These are phyloP conservation scores for Ascocoryne sarcoides DNA, from an alignment of 2,329 filamentous ascomycete genomes.

Conservation along the genomic window DNA sequence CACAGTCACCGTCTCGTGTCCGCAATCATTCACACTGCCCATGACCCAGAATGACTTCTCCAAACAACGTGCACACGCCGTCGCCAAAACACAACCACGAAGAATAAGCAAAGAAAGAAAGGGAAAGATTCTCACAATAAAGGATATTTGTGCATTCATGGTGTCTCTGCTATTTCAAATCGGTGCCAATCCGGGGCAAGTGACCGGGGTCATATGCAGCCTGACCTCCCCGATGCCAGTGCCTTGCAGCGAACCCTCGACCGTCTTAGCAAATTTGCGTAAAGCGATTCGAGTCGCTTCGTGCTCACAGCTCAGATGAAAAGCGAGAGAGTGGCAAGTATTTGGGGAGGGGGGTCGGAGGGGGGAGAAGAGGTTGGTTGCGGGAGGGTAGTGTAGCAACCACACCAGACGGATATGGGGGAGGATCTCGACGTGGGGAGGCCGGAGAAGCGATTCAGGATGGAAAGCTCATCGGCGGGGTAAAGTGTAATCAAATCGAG, in stretches of 20 bases:
- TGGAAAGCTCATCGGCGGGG: background rate
- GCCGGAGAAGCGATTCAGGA: conserved; percentile 3
- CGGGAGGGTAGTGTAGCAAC: conserved; percentile 1
- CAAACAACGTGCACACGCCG: background rate
- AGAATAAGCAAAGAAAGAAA: background rate
- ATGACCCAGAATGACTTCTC: background rate
- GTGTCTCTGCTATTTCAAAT: conserved; percentile 20
- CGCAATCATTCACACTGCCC: background rate
- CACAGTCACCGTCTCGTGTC: background rate
- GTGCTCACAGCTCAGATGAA: background rate
- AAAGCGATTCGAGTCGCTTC: conserved; percentile 1
- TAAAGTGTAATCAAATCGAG: too few relatives aligned
- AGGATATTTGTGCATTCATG: conserved; percentile 51
- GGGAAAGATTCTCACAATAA: conserved; percentile 39
- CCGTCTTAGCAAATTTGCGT: conserved; percentile 6
- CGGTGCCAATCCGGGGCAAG: conserved; percentile 12
- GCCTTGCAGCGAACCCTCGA: conserved; percentile 26
- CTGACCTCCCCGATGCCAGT: conserved; percentile 18
- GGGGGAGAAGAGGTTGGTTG: background rate
- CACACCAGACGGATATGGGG: too few relatives aligned
- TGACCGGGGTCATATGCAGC: conserved; percentile 23
- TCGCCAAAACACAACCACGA: background rate
- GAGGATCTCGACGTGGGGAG: conserved; percentile 1
- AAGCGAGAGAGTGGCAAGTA: background rate
- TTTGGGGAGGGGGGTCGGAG: too few relatives aligned